A percentile compares a stretch with the other conserved stretches of the same genome.
Conservation (phyloP, 2,329 filamentous ascomycete genomes). For the Pseudogymnoascus pannorum region DNA sequence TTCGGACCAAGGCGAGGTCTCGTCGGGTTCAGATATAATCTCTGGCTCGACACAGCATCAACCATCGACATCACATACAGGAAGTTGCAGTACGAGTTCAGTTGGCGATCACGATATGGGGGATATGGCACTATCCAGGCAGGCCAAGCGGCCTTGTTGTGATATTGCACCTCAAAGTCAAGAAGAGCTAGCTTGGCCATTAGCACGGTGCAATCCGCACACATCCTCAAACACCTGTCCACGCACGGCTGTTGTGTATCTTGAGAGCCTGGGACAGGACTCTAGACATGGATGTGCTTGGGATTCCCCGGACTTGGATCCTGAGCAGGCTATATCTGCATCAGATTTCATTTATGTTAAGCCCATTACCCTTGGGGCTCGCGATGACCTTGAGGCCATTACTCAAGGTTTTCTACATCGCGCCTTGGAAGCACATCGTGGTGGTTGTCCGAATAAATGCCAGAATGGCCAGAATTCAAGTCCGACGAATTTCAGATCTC, state of each 20-base stretch:
- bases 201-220: conserved; percentile 43
- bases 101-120: conserved; percentile 30
- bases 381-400: conserved; percentile 65
- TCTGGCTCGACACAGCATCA: conserved; percentile 36
- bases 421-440: conserved; percentile 59
- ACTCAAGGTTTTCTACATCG: conserved; percentile 65
- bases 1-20: conserved; percentile 29
- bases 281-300: conserved; percentile 42
- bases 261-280: conserved; percentile 44
- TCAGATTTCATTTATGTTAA: conserved; percentile 30
- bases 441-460: conserved; percentile 32
- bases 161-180: conserved; percentile 37
- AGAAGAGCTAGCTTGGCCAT: conserved; percentile 43
- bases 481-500: conserved; percentile 49
- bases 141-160: not conserved
- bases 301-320: conserved; percentile 37
- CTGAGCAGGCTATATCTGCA: conserved; percentile 12
- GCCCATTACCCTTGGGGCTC: conserved; percentile 42
- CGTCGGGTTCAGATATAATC: conserved; percentile 37
- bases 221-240: conserved; percentile 40
- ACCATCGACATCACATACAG: conserved; percentile 33
- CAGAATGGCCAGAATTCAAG: conserved; percentile 18
- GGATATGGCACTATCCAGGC: conserved; percentile 3
- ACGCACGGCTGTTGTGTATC: conserved; percentile 43
- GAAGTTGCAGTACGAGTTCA: conserved; percentile 42